A percentile compares a stretch with the other conserved stretches of the same genome.
phyloP scores from a whole-genome alignment of 2,329 filamentous ascomycete species.

The Penicillium expansum region DNA sequence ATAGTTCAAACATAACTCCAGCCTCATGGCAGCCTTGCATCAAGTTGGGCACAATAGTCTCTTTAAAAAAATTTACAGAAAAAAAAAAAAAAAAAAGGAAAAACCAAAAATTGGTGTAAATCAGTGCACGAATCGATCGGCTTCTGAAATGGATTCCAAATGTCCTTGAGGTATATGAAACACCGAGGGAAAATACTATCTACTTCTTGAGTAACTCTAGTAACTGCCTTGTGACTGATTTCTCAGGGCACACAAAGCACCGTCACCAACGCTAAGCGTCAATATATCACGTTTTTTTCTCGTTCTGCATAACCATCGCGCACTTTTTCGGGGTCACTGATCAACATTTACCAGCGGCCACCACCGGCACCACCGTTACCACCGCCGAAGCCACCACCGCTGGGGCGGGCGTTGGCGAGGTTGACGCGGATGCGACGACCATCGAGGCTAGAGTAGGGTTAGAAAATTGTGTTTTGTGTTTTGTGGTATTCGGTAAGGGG shows the following conservation, averaged over 20 bases:
- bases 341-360: slow-evolving; percentile 6
- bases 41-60: not conserved
- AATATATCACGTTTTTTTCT: slow-evolving; percentile 7
- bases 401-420: slow-evolving; percentile 13
- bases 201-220: slow-evolving; percentile 7
- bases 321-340: slow-evolving; percentile 3
- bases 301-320: slow-evolving; percentile 5
- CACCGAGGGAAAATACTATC: slow-evolving; percentile 6
- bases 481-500: too few relatives aligned
- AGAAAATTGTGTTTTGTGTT: not conserved
- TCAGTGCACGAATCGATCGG: slow-evolving; percentile 3
- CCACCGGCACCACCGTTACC: not conserved
- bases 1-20: not conserved
- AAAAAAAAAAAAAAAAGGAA: too few relatives aligned
- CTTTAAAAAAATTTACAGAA: not conserved
- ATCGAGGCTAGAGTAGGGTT: slow-evolving; percentile 7
- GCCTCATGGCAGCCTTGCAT: not conserved
- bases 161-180: slow-evolving; percentile 8
- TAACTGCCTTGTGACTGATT: slow-evolving; percentile 1
- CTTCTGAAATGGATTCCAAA: slow-evolving; percentile 6
- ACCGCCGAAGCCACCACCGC: slow-evolving; percentile 2
- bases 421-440: slow-evolving; percentile 15
- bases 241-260: slow-evolving; percentile 1
- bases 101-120: too few relatives aligned
- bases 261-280: slow-evolving; percentile 9